phyloP scores from a whole-genome alignment of 805 yeast genomes.

The Kodamaea lidongshanica region DNA sequence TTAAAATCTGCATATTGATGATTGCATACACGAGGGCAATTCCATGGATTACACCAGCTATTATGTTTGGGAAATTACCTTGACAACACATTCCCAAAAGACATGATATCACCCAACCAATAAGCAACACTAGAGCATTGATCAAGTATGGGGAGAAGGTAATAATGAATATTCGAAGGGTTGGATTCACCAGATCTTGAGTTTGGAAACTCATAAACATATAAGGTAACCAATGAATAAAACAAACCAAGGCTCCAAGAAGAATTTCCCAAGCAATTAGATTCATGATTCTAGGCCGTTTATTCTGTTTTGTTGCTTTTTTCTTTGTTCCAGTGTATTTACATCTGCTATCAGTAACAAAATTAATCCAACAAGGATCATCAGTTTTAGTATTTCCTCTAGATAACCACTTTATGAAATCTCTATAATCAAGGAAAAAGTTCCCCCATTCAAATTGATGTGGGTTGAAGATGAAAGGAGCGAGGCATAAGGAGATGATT shows the following conservation, averaged over 20 bases:
- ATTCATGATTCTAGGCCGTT: not conserved
- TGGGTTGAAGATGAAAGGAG: slow-evolving; percentile 50
- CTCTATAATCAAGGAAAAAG: slow-evolving; percentile 45
- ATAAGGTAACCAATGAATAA: slow-evolving; percentile 48
- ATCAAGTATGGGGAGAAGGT: slow-evolving; percentile 44
- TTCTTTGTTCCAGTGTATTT: slow-evolving; percentile 23
- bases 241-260: not conserved
- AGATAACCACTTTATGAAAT: slow-evolving; percentile 63
- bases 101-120: slow-evolving; percentile 31
- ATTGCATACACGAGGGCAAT: slow-evolving; percentile 29
- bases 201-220: slow-evolving; percentile 73
- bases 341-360: slow-evolving; percentile 31
- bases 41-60: slow-evolving; percentile 38
- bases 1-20: slow-evolving; percentile 28
- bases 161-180: slow-evolving; percentile 54
- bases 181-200: slow-evolving; percentile 38
- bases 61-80: slow-evolving; percentile 28
- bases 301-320: not conserved
- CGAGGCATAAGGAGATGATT: slow-evolving; percentile 37
- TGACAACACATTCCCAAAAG: slow-evolving; percentile 30
- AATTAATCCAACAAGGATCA: slow-evolving; percentile 73
- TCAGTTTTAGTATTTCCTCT: slow-evolving; percentile 67
- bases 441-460: slow-evolving; percentile 46
- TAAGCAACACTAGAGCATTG: slow-evolving; percentile 26
- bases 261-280: slow-evolving; percentile 1